Base-by-base conservation (phyloP, 176 grass and related monocot species). In the Avena eriantha region DNA sequence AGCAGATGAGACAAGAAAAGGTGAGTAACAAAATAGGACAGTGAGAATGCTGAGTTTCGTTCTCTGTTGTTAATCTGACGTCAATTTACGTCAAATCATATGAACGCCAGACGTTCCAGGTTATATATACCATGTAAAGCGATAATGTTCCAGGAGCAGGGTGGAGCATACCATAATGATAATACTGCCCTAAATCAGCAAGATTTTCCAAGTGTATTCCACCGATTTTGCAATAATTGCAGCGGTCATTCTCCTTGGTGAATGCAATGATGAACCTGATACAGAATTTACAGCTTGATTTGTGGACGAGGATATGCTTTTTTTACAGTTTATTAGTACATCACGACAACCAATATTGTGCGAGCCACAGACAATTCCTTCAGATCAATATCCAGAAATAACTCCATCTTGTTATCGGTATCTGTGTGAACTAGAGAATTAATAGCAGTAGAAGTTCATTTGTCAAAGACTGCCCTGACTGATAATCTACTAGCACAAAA, bases 391-490 rank as follows among this genome's bases (percentile, higher is more conserved):
- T 77, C 60, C 78, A 31, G 22, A 77, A 69, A 83, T 29, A 41
- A 8, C 16, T 82, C 26, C 54, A 77, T 43, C 7, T 29, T 70
- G 61, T 39, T 82, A 60, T 53, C 23, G 24, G 45, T 70, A 65
- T 56, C 53, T 73, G 64, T 39, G 26, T 49, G 65, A 26, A 57
- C 3, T 67, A 39, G 19, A 79, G 67, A 87, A 64, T 26, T 50
- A 18, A 50, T 16, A 14, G 29, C 53, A 49, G 46, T 22, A 34
- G 4, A n/a, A 69, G n/a, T 31, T 58, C 2, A 77, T 49, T 70
- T 26, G 14, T 87, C 75, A 80, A 19, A 87, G 60, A 21, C 1
- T 77, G 39, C 67, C 8, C 56, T 78, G 29, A 23, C 69, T 47
- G 10, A 12, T 23, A 15, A 36, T 53, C 17, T 51, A 82, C 22